phyloP scores from a whole-genome alignment of 306 rosid species.

The Ormosia semicastrata region DNA sequence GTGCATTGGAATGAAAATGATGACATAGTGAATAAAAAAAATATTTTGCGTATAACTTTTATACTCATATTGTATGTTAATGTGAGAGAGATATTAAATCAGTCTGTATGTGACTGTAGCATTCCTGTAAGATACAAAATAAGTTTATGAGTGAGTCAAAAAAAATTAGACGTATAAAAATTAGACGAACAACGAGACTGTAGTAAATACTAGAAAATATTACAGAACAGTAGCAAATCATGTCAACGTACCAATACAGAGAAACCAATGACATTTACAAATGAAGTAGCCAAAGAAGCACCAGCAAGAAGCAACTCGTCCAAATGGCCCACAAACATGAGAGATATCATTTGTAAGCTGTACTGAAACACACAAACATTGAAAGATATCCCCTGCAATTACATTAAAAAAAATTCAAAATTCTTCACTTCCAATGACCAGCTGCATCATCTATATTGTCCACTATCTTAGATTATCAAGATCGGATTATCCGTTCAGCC shows the following conservation, averaged over 20 bases:
- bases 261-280: conserved; percentile 57
- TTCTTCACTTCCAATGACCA: not conserved
- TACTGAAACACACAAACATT: conserved; percentile 29
- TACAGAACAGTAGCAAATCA: not conserved
- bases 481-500: not conserved
- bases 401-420: not conserved
- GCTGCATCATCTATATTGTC: not conserved
- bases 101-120: too few relatives aligned
- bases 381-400: not conserved
- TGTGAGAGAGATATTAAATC: too few relatives aligned
- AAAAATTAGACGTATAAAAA: too few relatives aligned
- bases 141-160: too few relatives aligned
- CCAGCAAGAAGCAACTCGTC: conserved; percentile 64
- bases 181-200: too few relatives aligned
- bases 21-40: too few relatives aligned
- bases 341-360: conserved; percentile 46
- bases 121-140: too few relatives aligned
- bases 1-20: too few relatives aligned
- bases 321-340: conserved; percentile 73
- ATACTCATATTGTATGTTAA: too few relatives aligned
- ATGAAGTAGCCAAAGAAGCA: conserved; percentile 71
- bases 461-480: not conserved
- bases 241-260: conserved; percentile 43
- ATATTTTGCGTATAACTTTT: too few relatives aligned
- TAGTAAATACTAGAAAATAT: conserved; percentile 49